Percentiles rank a stretch among this genome's conserved stretches.
Evolutionary conservation across 2,329 filamentous ascomycete species (phyloP).

Genomic region (Fusarium setosum): DNA sequence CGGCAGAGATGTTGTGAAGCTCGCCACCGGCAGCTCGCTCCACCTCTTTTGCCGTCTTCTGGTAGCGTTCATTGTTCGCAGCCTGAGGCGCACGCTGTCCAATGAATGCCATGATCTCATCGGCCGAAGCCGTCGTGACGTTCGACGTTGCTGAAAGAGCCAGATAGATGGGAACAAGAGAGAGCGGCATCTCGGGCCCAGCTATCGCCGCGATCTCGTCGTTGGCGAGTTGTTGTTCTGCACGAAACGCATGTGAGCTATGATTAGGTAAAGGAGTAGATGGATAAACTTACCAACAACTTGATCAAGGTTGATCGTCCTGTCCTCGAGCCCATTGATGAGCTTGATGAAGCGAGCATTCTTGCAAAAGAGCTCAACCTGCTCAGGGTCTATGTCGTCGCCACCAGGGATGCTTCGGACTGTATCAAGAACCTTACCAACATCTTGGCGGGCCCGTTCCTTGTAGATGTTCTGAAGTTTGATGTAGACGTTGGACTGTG

Average conservation of each 20-base stretch:
- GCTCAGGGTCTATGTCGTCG: conserved; percentile 70
- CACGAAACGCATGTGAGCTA: conserved; percentile 4
- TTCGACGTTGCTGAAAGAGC: conserved; percentile 68
- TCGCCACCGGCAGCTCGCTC: conserved; percentile 85
- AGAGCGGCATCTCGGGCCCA: conserved; percentile 62
- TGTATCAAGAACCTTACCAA: conserved; percentile 76
- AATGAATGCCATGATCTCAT: conserved; percentile 64
- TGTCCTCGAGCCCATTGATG: conserved; percentile 67
- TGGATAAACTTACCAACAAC: conserved; percentile 63
- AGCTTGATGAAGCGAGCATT: conserved; percentile 94
- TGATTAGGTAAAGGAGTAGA: background rate
- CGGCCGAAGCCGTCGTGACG: conserved; percentile 54
- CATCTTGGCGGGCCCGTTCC: conserved; percentile 82
- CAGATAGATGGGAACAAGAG: conserved; percentile 76
- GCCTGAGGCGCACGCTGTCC: conserved; percentile 59
- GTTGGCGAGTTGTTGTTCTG: conserved; percentile 65
- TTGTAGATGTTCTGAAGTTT: conserved; percentile 94
- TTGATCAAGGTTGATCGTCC: conserved; percentile 61
- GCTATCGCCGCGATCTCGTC: conserved; percentile 63
- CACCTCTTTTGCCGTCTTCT: conserved; percentile 71
- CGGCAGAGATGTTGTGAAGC: conserved; percentile 89
- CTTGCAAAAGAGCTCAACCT: conserved; percentile 94
- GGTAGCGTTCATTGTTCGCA: conserved; percentile 60
- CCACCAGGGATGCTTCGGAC: conserved; percentile 66
- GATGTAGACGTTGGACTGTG: conserved; percentile 89